Percentiles rank a stretch among this genome's conserved stretches.
phyloP scores from a whole-genome alignment of 176 grass and related monocot species.

The Eragrostis nindensis region DNA sequence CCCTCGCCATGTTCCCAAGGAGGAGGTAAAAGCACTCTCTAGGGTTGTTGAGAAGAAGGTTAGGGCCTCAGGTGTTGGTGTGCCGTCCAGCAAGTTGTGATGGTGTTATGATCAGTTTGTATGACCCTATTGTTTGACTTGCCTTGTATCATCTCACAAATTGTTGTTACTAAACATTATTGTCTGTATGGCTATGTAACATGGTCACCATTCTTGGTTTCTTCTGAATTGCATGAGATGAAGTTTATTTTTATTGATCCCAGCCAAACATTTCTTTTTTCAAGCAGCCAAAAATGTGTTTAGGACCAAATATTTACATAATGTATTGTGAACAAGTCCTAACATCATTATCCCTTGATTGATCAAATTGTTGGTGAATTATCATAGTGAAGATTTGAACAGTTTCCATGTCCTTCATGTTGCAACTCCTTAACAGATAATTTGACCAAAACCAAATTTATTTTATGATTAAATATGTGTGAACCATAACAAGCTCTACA shows the following conservation, averaged over 20 bases:
- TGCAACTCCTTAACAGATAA: not conserved
- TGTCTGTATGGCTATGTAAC: conserved; percentile 10
- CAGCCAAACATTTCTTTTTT: not conserved
- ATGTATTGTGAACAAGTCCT: not conserved
- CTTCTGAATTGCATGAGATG: not conserved
- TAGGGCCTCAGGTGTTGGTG: conserved; percentile 54
- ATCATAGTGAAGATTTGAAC: not conserved
- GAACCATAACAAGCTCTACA: not conserved
- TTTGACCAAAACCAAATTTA: not conserved
- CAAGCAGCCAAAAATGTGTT: not conserved
- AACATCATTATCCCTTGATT: not conserved
- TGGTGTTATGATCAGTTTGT: conserved; percentile 30
- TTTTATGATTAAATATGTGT: not conserved
- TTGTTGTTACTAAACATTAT: not conserved
- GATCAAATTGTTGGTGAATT: not conserved
- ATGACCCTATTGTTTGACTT: not conserved
- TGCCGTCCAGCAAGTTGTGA: conserved; percentile 83
- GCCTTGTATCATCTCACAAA: conserved; percentile 1
- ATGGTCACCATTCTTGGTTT: not conserved
- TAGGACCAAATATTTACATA: conserved; percentile 6
- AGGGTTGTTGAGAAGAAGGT: conserved; percentile 65
- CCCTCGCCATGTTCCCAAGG: conserved; percentile 60
- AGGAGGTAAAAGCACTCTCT: conserved; percentile 83
- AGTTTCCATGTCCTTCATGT: not conserved
- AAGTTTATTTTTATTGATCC: conserved; percentile 19